Evolutionary conservation across 1,139 yeast species (phyloP), one percentile per base, ranked within the genome.

Genomic region (Saccharomyces hybrid): DNA sequence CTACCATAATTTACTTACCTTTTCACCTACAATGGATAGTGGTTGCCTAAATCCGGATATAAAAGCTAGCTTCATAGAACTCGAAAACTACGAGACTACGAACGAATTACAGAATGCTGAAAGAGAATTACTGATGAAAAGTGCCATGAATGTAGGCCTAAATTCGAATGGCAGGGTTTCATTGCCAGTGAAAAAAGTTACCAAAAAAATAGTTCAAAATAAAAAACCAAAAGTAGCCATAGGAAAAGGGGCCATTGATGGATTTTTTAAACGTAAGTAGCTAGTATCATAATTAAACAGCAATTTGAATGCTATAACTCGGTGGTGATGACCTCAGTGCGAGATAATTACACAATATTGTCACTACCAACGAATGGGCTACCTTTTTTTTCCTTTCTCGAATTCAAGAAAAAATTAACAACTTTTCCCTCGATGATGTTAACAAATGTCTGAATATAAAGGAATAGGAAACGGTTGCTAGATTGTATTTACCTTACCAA

Each of bases 191-290:
- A 54, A 46, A 44, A 47, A 53, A 19, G 38, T 48, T 9, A 50
- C 49, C 19, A 56, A 61, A 11, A 65, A 65, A 51, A 58, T 57
- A 50, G 34, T 62, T 47, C 53, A 50, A 5, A 46, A 55, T 9
- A 26, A 53, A 27, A 57, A 63, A 55, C 69, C 70, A 41, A 79
- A 77, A 58, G 82, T 81, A 0, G 80, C 80, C 0, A 75, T 73
- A 11, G 86, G 86, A 0, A 79, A 74, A 60, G 88, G 88, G 1
- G 86, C 86, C 1, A 71, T 83, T 34, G 88, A 83, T 64, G 78
- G 81, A 51, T 83, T 83, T 60, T 83, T 83, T 70, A 79, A 76
- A 60, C 59, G 55, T 52, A 50, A 57, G 51, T 38, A 48, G 16
- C 6, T 38, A 38, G 6, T 38, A 16, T 16, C 11, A 16, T 19